Percentiles rank a stretch among this genome's conserved stretches.
Conservation (phyloP, 495 filamentous ascomycete species). For the Bacidia rubella region DNA sequence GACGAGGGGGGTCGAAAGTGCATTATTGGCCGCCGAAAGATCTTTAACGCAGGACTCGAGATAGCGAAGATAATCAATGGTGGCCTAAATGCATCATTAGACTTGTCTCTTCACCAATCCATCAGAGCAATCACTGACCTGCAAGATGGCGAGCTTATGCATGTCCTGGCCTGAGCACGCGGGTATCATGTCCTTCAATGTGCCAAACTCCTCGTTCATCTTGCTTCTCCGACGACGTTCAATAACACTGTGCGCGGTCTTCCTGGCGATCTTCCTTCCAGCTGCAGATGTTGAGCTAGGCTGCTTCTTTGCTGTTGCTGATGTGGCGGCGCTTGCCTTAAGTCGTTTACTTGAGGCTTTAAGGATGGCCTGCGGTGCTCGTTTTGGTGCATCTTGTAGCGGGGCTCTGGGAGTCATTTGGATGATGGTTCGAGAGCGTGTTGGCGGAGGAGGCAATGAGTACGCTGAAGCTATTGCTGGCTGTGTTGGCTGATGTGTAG, state of each 20-base stretch:
- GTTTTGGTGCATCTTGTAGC: slow-evolving; percentile 17
- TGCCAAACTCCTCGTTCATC: slow-evolving; percentile 97
- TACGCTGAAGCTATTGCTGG: slow-evolving; percentile 45
- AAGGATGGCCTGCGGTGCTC: slow-evolving; percentile 1
- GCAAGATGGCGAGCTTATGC: slow-evolving; percentile 94
- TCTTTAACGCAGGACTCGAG: slow-evolving; percentile 78
- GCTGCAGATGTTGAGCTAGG: slow-evolving; percentile 57
- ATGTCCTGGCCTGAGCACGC: slow-evolving; percentile 84
- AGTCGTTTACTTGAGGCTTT: slow-evolving; percentile 18
- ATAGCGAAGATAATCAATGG: slow-evolving; percentile 93
- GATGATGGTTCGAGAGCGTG: slow-evolving; percentile 87
- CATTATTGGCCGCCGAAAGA: slow-evolving; percentile 49
- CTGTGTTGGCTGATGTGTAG: slow-evolving; percentile 39
- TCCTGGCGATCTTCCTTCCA: slow-evolving; percentile 82
- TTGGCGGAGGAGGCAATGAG: slow-evolving; percentile 80
- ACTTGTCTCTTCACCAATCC: background rate
- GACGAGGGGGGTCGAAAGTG: slow-evolving; percentile 11
- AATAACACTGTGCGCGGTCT: slow-evolving; percentile 92
- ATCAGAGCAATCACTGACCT: slow-evolving; percentile 43
- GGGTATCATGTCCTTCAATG: slow-evolving; percentile 90
- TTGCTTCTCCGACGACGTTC: slow-evolving; percentile 83
- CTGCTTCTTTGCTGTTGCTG: slow-evolving; percentile 43
- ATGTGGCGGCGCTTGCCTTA: slow-evolving; percentile 11
- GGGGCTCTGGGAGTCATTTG: slow-evolving; percentile 68
- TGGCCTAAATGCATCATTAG: slow-evolving; percentile 44